These are phyloP conservation scores for Geopyxis carbonaria DNA, from an alignment of 495 filamentous ascomycete genomes.

Conservation along the genomic window DNA sequence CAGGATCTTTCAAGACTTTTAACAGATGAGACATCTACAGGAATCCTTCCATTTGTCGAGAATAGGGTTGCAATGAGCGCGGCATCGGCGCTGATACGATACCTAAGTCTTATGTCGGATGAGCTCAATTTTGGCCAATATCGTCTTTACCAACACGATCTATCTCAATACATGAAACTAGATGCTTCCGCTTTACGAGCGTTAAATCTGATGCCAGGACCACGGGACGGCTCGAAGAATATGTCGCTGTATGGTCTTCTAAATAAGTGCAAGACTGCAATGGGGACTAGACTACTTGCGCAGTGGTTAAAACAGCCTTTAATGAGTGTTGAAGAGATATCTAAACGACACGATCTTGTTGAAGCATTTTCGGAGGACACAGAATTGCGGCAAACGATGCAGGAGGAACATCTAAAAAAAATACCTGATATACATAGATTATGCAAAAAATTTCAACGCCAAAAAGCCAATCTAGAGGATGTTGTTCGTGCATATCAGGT, in stretches of 20 bases:
- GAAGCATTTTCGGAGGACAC: slow-evolving; percentile 91
- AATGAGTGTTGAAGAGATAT: slow-evolving; percentile 80
- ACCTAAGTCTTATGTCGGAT: slow-evolving; percentile 69
- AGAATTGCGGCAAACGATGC: slow-evolving; percentile 87
- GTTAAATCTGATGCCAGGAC: slow-evolving; percentile 91
- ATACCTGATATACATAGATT: slow-evolving; percentile 91
- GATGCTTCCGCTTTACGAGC: slow-evolving; percentile 88
- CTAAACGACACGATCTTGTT: slow-evolving; percentile 81
- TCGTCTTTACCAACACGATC: slow-evolving; percentile 90
- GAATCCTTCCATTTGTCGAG: slow-evolving; percentile 73
- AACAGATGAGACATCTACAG: slow-evolving; percentile 63
- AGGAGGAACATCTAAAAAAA: slow-evolving; percentile 86
- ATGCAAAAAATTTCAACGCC: slow-evolving; percentile 84
- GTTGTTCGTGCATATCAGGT: slow-evolving; percentile 93
- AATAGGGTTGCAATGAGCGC: slow-evolving; percentile 94
- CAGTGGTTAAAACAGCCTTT: slow-evolving; percentile 98
- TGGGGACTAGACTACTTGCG: slow-evolving; percentile 73
- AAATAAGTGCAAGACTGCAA: slow-evolving; percentile 94
- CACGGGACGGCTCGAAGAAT: slow-evolving; percentile 83
- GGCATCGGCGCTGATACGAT: slow-evolving; percentile 85
- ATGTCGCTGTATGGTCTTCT: slow-evolving; percentile 91
- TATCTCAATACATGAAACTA: slow-evolving; percentile 96
- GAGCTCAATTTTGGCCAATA: slow-evolving; percentile 91
- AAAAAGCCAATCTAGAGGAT: slow-evolving; percentile 80
- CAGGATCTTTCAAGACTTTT: slow-evolving; percentile 79